Base-by-base conservation (phyloP, 1,284 basidiomycete genomes). In the Ceratobasidium papillatum region DNA sequence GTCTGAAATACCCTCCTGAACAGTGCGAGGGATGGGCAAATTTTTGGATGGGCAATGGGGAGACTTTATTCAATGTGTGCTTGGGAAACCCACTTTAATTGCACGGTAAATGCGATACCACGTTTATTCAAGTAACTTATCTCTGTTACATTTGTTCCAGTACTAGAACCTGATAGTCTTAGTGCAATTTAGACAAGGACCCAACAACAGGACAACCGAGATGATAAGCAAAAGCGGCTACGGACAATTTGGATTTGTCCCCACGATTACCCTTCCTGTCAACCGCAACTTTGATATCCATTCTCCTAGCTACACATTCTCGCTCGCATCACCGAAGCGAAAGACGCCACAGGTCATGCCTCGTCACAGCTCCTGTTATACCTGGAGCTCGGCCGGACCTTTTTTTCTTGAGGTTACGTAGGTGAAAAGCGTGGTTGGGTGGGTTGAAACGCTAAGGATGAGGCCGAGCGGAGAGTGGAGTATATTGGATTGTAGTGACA, bases 11-110 rank as follows among this genome's bases (percentile, higher is more conserved):
- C 22, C 17, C 38, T 38, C 64, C 64, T 3, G 34, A 7, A 32
- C 45, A 30, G n/a, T 19, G 14, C 17, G 43, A 64, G 25, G 36
- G 62, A 9, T 64, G 62, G 62, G 62, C 36, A 64, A 64, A 64
- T 19, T 17, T 64, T 17, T 8, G 62, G 38, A 64, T 64, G 7
- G 34, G 36, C 8, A 38, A 47, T 25, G 52, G 52, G 62, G 59
- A 9, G 38, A 47, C 27, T 43, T 1, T 17, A 30, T 43, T n/a
- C 43, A n/a, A 12, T 22, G 34, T 7, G 2, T 27, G 9, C 27
- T 34, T 17, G 19, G 3, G 27, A 9, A 47, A 64, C 25, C 62
- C 62, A 17, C 25, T 30, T 2, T 34, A 25, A 19, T 2, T 22
- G 2, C 34, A 61, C 27, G 58, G 58, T 2, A 61, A 32, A 17